Conservation (phyloP, 768 basidiomycete genomes). For the Ephemerocybe angulata region DNA sequence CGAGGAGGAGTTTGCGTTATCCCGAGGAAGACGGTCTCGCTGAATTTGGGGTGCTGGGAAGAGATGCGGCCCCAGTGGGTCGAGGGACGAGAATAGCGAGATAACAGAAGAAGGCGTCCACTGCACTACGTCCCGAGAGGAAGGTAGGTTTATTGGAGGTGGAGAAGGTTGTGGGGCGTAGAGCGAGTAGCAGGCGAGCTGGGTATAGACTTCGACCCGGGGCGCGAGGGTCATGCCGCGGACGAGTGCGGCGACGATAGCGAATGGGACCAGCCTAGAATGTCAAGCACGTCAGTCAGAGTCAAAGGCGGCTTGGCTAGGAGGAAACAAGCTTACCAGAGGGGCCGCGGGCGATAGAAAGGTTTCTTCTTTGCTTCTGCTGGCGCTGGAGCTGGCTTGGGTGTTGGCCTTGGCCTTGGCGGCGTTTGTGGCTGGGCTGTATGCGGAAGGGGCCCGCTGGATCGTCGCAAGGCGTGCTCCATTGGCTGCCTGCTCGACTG, state of each 20-base stretch:
- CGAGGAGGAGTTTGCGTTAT: not conserved
- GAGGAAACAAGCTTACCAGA: constrained; percentile 36
- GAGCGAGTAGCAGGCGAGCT: constrained; percentile 65
- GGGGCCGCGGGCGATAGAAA: constrained; percentile 48
- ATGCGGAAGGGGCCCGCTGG: not conserved
- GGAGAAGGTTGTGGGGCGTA: constrained; percentile 22
- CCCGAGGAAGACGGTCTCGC: not conserved
- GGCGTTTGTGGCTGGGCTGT: not conserved
- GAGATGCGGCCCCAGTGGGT: constrained; percentile 25
- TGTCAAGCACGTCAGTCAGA: not conserved
- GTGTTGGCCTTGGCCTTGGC: not conserved
- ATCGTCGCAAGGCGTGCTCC: not conserved
- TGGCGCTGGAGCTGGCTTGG: not conserved
- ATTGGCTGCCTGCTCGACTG: not conserved
- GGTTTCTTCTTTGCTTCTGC: constrained; percentile 33
- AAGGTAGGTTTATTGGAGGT: constrained; percentile 6
- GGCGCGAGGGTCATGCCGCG: constrained; percentile 83
- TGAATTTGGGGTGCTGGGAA: constrained; percentile 12
- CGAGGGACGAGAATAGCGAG: constrained; percentile 10
- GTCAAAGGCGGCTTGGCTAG: not conserved
- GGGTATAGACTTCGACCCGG: constrained; percentile 76
- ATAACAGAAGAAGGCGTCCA: constrained; percentile 5
- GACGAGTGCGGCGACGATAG: constrained; percentile 57
- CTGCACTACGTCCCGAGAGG: not conserved
- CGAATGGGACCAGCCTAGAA: constrained; percentile 75